Evolutionary conservation across 2,329 filamentous ascomycete genomes (phyloP).

Genomic region (Truncatella angustata): DNA sequence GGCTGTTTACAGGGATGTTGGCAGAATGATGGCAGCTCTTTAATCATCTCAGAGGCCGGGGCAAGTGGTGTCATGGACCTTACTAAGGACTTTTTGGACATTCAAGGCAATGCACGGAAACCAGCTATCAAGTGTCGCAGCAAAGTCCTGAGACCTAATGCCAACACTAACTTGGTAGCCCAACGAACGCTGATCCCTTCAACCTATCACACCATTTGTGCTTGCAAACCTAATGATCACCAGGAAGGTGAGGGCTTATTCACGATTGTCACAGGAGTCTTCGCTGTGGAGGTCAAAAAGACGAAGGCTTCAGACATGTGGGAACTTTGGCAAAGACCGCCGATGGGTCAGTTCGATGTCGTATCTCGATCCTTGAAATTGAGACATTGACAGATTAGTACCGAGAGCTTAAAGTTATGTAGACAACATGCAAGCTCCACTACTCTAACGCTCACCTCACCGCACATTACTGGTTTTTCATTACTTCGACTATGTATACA

Average conservation of each 20-base stretch:
- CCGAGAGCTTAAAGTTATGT: too few relatives aligned
- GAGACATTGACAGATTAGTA: too few relatives aligned
- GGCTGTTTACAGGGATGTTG: not conserved
- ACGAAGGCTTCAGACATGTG: not conserved
- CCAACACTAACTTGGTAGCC: constrained; percentile 5
- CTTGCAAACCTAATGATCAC: not conserved
- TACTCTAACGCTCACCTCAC: too few relatives aligned
- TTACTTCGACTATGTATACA: too few relatives aligned
- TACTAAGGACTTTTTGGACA: not conserved
- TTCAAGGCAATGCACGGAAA: too few relatives aligned
- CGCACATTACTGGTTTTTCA: too few relatives aligned
- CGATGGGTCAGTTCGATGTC: not conserved
- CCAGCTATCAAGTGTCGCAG: not conserved
- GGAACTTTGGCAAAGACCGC: not conserved
- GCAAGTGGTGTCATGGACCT: constrained; percentile 4
- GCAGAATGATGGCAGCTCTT: not conserved
- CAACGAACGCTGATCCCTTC: constrained; percentile 5
- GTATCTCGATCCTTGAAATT: too few relatives aligned
- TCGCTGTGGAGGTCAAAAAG: not conserved
- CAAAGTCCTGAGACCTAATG: constrained; percentile 5
- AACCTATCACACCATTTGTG: not conserved
- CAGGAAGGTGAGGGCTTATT: not conserved
- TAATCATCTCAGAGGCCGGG: constrained; percentile 4
- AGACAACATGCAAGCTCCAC: too few relatives aligned
- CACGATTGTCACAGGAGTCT: not conserved